A percentile compares a stretch with the other conserved stretches of the same genome.
These are phyloP conservation scores for Athelia psychrophila DNA, from an alignment of 1,284 basidiomycete species.

Conservation along the genomic window DNA sequence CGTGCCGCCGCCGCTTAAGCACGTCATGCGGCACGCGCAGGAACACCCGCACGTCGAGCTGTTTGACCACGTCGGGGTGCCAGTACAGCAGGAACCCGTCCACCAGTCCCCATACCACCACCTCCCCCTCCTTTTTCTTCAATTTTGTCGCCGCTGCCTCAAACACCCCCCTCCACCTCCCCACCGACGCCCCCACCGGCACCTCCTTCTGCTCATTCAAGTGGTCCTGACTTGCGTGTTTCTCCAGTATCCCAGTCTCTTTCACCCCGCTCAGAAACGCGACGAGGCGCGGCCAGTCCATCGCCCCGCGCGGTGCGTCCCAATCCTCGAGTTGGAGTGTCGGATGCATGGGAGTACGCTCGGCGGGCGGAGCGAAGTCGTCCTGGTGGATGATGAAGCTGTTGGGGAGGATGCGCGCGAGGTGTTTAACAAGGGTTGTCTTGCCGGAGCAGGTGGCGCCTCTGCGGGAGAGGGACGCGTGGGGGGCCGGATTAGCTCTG, in stretches of 20 bases:
- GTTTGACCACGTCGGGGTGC: slow-evolving; percentile 69
- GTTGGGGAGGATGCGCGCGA: slow-evolving; percentile 70
- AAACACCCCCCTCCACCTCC: slow-evolving; percentile 43
- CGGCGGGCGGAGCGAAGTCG: slow-evolving; percentile 71
- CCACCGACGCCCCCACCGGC: slow-evolving; percentile 42
- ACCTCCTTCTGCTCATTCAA: slow-evolving; percentile 79
- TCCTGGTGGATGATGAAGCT: slow-evolving; percentile 92
- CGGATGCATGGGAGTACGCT: slow-evolving; percentile 78
- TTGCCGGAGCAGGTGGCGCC: slow-evolving; percentile 89
- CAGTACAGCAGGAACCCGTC: slow-evolving; percentile 96
- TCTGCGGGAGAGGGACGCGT: too few species aligned
- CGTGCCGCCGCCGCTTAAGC: slow-evolving; percentile 74
- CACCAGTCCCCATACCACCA: slow-evolving; percentile 76
- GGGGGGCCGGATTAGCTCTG: slow-evolving; percentile 5
- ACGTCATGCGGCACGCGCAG: slow-evolving; percentile 78
- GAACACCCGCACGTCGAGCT: slow-evolving; percentile 82
- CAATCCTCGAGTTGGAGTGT: slow-evolving; percentile 86
- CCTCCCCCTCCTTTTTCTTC: slow-evolving; percentile 38
- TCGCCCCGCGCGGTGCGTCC: slow-evolving; percentile 87
- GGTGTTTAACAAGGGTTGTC: slow-evolving; percentile 92
- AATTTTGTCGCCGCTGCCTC: slow-evolving; percentile 39
- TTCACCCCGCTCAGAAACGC: slow-evolving; percentile 54
- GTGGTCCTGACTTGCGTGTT: slow-evolving; percentile 81
- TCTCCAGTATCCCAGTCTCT: slow-evolving; percentile 60
- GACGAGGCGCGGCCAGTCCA: slow-evolving; percentile 73